Evolutionary conservation across 495 filamentous ascomycete species (phyloP).

Genomic region (Neurospora sp.): DNA sequence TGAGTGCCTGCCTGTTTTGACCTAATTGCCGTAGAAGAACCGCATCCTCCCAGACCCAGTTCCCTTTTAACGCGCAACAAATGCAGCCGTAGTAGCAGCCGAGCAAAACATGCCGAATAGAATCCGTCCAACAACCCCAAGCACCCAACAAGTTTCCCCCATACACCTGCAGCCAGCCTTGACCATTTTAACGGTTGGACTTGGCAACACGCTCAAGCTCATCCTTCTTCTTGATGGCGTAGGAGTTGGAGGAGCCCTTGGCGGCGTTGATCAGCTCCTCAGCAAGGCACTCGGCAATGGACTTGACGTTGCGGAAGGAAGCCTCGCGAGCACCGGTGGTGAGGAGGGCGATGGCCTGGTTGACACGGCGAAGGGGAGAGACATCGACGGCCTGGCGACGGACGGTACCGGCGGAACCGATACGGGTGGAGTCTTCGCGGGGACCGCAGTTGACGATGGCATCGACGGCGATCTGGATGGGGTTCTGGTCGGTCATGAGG

Average conservation of each 20-base stretch:
- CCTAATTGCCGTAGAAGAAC: neutral
- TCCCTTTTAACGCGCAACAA: neutral
- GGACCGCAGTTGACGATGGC: slow-evolving; percentile 99
- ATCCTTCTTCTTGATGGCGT: slow-evolving; percentile 99
- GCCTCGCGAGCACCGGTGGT: slow-evolving; percentile 97
- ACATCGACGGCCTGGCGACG: slow-evolving; percentile 99
- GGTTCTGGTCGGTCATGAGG: slow-evolving; percentile 99
- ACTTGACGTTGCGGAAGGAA: slow-evolving; percentile 98
- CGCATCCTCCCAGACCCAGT: neutral
- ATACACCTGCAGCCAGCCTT: slow-evolving; percentile 23
- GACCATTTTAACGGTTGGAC: slow-evolving; percentile 81
- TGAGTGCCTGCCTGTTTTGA: neutral
- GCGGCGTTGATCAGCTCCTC: slow-evolving; percentile 99
- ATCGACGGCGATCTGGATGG: slow-evolving; percentile 98
- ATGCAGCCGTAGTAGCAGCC: slow-evolving; percentile 19
- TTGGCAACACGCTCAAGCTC: slow-evolving; percentile 99
- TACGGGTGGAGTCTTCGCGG: slow-evolving; percentile 99
- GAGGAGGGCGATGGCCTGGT: slow-evolving; percentile 96
- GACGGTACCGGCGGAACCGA: slow-evolving; percentile 97
- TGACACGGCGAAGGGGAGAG: slow-evolving; percentile 96
- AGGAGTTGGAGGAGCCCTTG: slow-evolving; percentile 99
- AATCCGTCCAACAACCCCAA: slow-evolving; percentile 27
- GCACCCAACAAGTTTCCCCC: slow-evolving; percentile 19
- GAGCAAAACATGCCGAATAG: slow-evolving; percentile 36
- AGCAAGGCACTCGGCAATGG: slow-evolving; percentile 93